A percentile compares a stretch with the other conserved stretches of the same genome.
phyloP scores from a whole-genome alignment of 495 filamentous ascomycete species.

The Penicillium chermesinum region DNA sequence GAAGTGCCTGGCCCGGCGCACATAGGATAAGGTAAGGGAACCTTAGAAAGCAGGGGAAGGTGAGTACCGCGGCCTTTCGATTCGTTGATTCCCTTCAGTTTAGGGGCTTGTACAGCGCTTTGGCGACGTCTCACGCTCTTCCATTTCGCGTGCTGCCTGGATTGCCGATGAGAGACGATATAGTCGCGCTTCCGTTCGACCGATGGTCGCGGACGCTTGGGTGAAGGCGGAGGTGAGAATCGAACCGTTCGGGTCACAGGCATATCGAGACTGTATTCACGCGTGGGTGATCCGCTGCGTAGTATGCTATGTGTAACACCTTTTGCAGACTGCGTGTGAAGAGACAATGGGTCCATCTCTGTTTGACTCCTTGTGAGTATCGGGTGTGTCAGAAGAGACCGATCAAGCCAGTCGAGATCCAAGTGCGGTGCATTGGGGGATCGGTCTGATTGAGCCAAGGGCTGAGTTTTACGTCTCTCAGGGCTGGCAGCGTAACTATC shows the following conservation, averaged over 20 bases:
- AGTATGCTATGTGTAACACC: not conserved
- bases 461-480: not conserved
- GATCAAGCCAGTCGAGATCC: constrained; percentile 11
- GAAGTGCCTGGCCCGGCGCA: not conserved
- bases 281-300: not conserved
- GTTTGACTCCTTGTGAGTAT: not conserved
- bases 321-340: not conserved
- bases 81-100: not conserved
- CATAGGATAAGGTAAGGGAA: not conserved
- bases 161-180: constrained; percentile 8
- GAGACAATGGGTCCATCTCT: not conserved
- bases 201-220: constrained; percentile 5
- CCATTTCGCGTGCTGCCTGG: constrained; percentile 20
- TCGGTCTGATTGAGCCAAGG: constrained; percentile 4
- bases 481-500: constrained; percentile 10
- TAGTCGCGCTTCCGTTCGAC: constrained; percentile 15
- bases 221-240: constrained; percentile 9
- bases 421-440: constrained; percentile 7
- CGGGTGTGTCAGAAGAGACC: not conserved
- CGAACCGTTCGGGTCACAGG: constrained; percentile 8
- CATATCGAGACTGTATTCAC: not conserved
- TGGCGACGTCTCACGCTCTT: constrained; percentile 2
- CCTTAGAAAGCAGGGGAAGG: not conserved
- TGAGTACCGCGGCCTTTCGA: not conserved
- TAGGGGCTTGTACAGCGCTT: not conserved